Conservation (phyloP, 2,329 filamentous ascomycete genomes). For the Graphilbum fragrans region DNA sequence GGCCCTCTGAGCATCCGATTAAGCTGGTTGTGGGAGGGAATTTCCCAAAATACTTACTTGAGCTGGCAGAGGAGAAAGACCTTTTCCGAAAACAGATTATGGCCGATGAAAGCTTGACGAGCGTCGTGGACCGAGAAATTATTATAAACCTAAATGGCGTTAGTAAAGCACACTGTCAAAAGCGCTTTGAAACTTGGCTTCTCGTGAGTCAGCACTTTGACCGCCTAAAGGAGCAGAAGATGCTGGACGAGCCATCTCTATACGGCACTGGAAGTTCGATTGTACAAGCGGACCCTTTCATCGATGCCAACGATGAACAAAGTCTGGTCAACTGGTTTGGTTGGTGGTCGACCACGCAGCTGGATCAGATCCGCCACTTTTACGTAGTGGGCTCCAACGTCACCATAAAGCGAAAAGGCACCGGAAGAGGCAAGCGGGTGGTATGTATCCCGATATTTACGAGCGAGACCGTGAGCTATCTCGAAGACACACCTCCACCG, state of each 20-base stretch:
- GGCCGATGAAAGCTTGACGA: conserved; percentile 8
- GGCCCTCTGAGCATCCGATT: conserved; percentile 3
- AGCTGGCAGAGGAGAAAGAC: conserved; percentile 21
- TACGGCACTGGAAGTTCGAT: neutral
- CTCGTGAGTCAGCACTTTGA: conserved; percentile 14
- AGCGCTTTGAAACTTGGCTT: conserved; percentile 10
- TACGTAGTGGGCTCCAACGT: conserved; percentile 37
- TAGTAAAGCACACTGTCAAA: conserved; percentile 11
- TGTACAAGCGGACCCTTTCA: conserved; percentile 22
- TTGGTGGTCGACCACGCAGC: conserved; percentile 37
- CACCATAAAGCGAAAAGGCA: neutral
- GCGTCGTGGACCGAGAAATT: conserved; percentile 11
- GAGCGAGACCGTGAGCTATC: conserved; percentile 20
- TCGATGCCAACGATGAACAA: conserved; percentile 49
- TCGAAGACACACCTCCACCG: no score
- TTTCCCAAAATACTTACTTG: conserved; percentile 22
- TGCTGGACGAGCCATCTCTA: neutral
- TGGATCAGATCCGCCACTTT: conserved; percentile 42
- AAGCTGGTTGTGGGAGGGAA: conserved; percentile 23
- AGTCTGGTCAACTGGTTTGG: conserved; percentile 52
- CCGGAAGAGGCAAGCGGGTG: conserved; percentile 15
- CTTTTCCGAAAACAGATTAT: conserved; percentile 10
- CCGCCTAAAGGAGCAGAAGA: conserved; percentile 11
- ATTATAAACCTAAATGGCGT: conserved; percentile 16
- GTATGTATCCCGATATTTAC: conserved; percentile 25